These are phyloP conservation scores for Elongisporangium prolatum DNA, from an alignment of 352 stramenopile species.

Conservation along the genomic window DNA sequence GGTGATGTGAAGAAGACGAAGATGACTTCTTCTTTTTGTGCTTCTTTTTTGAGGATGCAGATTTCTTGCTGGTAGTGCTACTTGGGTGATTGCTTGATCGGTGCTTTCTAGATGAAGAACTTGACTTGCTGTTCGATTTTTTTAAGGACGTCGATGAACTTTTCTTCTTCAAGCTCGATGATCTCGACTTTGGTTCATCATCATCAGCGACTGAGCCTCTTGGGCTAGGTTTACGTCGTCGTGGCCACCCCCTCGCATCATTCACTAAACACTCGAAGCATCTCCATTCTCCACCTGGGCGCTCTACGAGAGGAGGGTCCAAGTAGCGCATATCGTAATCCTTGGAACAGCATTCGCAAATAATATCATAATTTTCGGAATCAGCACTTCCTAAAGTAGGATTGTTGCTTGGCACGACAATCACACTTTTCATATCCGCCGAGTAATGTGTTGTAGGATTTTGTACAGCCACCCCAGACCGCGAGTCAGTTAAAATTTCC, in stretches of 20 bases:
- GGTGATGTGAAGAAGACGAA: slow-evolving; percentile 56
- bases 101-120: slow-evolving; percentile 36
- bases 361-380: slow-evolving; percentile 68
- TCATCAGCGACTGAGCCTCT: slow-evolving; percentile 14
- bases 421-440: slow-evolving; percentile 3
- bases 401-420: background rate
- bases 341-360: slow-evolving; percentile 72
- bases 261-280: slow-evolving; percentile 89
- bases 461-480: background rate
- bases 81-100: slow-evolving; percentile 37
- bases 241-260: slow-evolving; percentile 76
- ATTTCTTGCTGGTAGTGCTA: slow-evolving; percentile 52
- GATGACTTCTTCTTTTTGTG: slow-evolving; percentile 67
- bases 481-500: background rate
- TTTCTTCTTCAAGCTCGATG: slow-evolving; percentile 28
- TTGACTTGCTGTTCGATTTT: slow-evolving; percentile 26
- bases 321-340: slow-evolving; percentile 83
- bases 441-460: background rate
- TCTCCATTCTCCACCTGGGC: slow-evolving; percentile 70
- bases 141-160: slow-evolving; percentile 39
- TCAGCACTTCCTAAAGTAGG: slow-evolving; percentile 3
- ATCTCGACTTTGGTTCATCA: slow-evolving; percentile 9
- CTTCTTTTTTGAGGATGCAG: slow-evolving; percentile 50
- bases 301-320: slow-evolving; percentile 72
- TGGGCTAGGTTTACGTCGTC: slow-evolving; percentile 30